Evolutionary conservation across 2,329 filamentous ascomycete genomes (phyloP).

Genomic region (Sclerotinia spermophila): DNA sequence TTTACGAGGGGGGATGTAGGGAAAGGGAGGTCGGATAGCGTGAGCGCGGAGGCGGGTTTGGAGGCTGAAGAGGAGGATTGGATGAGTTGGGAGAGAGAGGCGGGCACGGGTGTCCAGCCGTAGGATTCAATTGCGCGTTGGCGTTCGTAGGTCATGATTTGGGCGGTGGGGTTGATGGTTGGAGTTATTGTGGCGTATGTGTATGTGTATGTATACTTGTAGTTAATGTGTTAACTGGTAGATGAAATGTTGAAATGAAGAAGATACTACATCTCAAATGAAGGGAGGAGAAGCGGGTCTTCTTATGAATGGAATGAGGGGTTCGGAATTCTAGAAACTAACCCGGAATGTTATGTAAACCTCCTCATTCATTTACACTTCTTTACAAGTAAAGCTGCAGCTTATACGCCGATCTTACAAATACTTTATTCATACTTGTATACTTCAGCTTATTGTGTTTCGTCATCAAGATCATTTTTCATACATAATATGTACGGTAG

Average conservation of each 20-base stretch:
- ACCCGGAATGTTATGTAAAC: background rate
- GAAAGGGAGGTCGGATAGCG: conserved; percentile 42
- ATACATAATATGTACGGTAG: background rate
- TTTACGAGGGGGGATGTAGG: conserved; percentile 47
- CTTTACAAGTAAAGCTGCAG: background rate
- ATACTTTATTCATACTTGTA: background rate
- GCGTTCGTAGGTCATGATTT: conserved; percentile 9
- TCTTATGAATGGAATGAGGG: background rate
- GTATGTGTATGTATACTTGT: background rate
- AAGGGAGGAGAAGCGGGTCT: background rate
- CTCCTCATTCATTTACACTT: background rate
- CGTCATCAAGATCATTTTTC: background rate
- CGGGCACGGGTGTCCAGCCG: conserved; percentile 46
- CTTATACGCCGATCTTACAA: background rate
- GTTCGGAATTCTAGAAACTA: background rate
- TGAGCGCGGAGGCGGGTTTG: conserved; percentile 34
- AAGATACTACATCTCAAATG: background rate
- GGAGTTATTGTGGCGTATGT: background rate
- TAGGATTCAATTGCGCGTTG: conserved; percentile 32
- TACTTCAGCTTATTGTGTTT: background rate
- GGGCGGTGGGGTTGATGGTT: background rate
- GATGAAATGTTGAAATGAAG: background rate
- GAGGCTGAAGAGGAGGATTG: conserved; percentile 37
- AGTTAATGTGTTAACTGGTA: background rate
- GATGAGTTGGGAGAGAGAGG: conserved; percentile 44